Percentiles rank a stretch among this genome's conserved stretches.
Evolutionary conservation across 495 filamentous ascomycete species (phyloP).

Genomic region (Terfezia boudieri): DNA sequence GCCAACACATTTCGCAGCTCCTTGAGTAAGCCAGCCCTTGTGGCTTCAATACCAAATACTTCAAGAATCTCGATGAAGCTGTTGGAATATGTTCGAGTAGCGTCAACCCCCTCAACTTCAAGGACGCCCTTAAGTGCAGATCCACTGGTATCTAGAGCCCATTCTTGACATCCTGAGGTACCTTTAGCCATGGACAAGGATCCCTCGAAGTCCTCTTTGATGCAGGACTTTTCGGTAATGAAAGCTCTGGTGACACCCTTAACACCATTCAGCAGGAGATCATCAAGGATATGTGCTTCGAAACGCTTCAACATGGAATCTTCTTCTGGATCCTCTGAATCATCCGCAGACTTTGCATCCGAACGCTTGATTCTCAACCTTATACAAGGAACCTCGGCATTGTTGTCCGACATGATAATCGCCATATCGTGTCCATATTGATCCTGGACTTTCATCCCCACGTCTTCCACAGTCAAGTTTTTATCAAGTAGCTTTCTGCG

Average conservation of each 20-base stretch:
- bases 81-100: constrained; percentile 79
- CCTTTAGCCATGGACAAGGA: constrained; percentile 44
- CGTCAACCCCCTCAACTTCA: constrained; percentile 68
- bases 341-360: constrained; percentile 50
- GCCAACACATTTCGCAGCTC: constrained; percentile 80
- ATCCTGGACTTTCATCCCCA: constrained; percentile 70
- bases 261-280: constrained; percentile 73
- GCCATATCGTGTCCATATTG: constrained; percentile 71
- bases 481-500: constrained; percentile 89
- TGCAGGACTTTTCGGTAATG: constrained; percentile 55
- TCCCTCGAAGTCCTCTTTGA: constrained; percentile 41
- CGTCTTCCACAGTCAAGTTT: constrained; percentile 72
- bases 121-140: constrained; percentile 66
- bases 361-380: constrained; percentile 63
- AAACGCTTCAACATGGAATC: constrained; percentile 78
- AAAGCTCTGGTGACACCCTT: constrained; percentile 73
- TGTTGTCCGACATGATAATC: constrained; percentile 93
- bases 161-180: constrained; percentile 57
- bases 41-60: constrained; percentile 90
- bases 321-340: constrained; percentile 59
- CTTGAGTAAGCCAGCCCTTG: constrained; percentile 58
- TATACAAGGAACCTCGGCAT: constrained; percentile 85
- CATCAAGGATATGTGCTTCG: constrained; percentile 75
- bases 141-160: constrained; percentile 85
- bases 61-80: constrained; percentile 82